A percentile compares a stretch with the other conserved stretches of the same genome.
Conservation (phyloP, 768 basidiomycete genomes). For the Termitomyces sp. region DNA sequence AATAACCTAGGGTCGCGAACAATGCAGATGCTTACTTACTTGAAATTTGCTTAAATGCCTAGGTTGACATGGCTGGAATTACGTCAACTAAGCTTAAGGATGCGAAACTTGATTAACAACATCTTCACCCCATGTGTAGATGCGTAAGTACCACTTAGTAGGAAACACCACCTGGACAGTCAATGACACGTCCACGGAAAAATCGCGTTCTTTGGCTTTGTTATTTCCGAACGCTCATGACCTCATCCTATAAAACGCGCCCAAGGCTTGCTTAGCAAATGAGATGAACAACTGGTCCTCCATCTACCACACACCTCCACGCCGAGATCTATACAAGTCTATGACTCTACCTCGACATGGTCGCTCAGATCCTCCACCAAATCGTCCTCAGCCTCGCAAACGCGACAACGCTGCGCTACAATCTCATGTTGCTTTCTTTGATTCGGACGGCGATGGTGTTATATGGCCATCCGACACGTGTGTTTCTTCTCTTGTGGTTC, state of each 20-base stretch:
- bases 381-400: constrained; percentile 11
- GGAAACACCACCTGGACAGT: too few species aligned
- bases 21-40: too few species aligned
- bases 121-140: too few species aligned
- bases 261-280: not conserved
- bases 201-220: constrained; percentile 2
- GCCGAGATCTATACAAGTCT: not conserved
- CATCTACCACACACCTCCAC: constrained; percentile 14
- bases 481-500: constrained; percentile 10
- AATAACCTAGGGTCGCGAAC: too few species aligned
- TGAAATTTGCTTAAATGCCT: not conserved
- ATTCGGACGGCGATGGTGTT: constrained; percentile 39
- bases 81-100: too few species aligned
- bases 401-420: constrained; percentile 34
- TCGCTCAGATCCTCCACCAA: constrained; percentile 12
- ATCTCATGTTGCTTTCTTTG: constrained; percentile 42
- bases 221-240: not conserved
- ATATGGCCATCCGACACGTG: constrained; percentile 46
- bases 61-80: not conserved
- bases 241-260: not conserved
- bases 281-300: constrained; percentile 12
- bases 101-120: too few species aligned
- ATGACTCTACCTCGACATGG: constrained; percentile 9
- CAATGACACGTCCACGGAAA: too few species aligned
- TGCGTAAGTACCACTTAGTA: too few species aligned